Base-by-base conservation (phyloP, 305 asterid species). In the Fraxinus sp. region DNA sequence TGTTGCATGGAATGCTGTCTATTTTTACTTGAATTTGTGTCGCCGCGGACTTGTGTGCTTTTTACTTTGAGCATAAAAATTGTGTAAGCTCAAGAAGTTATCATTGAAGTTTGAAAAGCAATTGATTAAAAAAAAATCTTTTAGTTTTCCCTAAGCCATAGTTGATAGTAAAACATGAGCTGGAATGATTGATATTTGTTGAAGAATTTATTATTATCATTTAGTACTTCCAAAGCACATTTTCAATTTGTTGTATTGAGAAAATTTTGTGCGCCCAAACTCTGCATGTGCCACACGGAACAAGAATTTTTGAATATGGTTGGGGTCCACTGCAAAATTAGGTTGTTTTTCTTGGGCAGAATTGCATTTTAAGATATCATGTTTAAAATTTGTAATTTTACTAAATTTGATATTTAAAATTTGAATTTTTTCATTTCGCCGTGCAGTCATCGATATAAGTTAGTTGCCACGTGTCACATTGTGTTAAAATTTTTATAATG, bases 291-390 rank as follows among this genome's bases (percentile, higher is more conserved):
- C 24, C 66, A 5, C 64, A 55, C 7, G 3, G 24, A 37, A 39
- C 77, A 28, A 73, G 55, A 9, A 68, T 36, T 39, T 66, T 74
- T 68, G 59, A 32, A 49, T 22, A 22, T 30, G 59, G 80, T 62
- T 84, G 74, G 74, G 76, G 26, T 57, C 41, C 39, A n/a, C 52
- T 5, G 75, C 46, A 68, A 16, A 32, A 74, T 64, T 41, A 75
- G 77, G 44, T 4, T 32, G 24, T 66, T 37, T 44, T 13, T 46
- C 39, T 66, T 78, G 74, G 11, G 32, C 64, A 30, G 5, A 52
- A 26, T 8, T 59, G 74, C 81, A 74, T 70, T 76, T 39, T 26
- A 59, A 33, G 32, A 14, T 10, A 52, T 70, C 41, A 30, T 35
- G 22, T 30, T 39, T 32, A 32, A 76, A 68, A 59, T 35, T 73